Evolutionary conservation across 2,329 filamentous ascomycete genomes (phyloP).

Genomic region (Drechmeria coniospora): DNA sequence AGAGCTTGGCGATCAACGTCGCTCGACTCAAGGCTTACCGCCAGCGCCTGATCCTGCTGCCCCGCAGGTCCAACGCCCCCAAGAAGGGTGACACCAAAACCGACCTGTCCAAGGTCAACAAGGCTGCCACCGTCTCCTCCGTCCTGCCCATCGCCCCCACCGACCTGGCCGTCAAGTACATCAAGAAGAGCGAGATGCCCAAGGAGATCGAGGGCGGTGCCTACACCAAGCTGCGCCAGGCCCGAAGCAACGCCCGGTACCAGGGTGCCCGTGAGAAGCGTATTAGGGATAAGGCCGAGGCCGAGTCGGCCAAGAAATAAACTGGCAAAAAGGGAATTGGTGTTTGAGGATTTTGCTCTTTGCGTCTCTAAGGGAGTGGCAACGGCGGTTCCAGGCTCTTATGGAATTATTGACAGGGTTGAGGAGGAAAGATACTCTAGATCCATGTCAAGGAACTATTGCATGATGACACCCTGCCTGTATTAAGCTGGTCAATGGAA

Average conservation of each 20-base stretch:
- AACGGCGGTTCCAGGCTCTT: slow-evolving; percentile 22
- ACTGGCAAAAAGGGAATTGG: slow-evolving; percentile 24
- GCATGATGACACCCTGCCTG: slow-evolving; percentile 23
- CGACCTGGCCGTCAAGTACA: slow-evolving; percentile 50
- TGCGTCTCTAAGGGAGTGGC: slow-evolving; percentile 22
- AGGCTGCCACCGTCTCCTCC: slow-evolving; percentile 29
- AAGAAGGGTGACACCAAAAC: slow-evolving; percentile 89
- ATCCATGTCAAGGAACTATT: slow-evolving; percentile 26
- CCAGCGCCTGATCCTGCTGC: slow-evolving; percentile 92
- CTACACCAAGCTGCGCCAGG: slow-evolving; percentile 71
- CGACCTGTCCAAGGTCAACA: slow-evolving; percentile 54
- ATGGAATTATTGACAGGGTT: slow-evolving; percentile 19
- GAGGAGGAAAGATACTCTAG: slow-evolving; percentile 23
- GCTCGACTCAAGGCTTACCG: slow-evolving; percentile 97
- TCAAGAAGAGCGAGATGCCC: slow-evolving; percentile 71
- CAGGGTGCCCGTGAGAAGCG: slow-evolving; percentile 86
- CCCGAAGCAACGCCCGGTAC: slow-evolving; percentile 69
- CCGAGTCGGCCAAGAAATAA: slow-evolving; percentile 78
- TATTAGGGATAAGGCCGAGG: slow-evolving; percentile 72
- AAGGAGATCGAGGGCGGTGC: slow-evolving; percentile 66
- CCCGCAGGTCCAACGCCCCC: slow-evolving; percentile 81
- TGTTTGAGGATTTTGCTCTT: slow-evolving; percentile 28
- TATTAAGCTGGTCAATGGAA: slow-evolving; percentile 16
- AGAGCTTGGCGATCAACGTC: slow-evolving; percentile 88
- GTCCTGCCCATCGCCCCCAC: slow-evolving; percentile 60